Conservation (phyloP, 495 filamentous ascomycete species). For the Podospora fimiseda region DNA sequence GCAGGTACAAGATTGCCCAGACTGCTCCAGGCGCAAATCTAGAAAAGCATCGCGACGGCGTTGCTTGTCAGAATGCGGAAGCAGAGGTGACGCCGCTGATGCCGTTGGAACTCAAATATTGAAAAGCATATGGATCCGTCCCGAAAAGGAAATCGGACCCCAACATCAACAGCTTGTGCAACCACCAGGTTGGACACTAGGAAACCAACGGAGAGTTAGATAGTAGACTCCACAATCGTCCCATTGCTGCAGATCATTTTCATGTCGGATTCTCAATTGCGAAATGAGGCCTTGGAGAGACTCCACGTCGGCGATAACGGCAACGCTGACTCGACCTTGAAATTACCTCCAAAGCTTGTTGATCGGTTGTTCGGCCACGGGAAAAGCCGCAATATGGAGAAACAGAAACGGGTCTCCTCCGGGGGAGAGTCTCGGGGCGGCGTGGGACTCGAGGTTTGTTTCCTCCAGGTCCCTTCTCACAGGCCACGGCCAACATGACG, state of each 20-base stretch:
- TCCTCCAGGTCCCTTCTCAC: neutral
- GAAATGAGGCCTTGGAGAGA: too few species aligned
- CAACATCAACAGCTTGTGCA: too few species aligned
- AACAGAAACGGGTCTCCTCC: neutral
- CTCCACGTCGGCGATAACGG: neutral
- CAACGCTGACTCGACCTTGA: neutral
- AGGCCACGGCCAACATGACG: neutral
- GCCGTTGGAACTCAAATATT: neutral
- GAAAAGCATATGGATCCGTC: neutral
- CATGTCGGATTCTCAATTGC: neutral
- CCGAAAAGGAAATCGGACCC: neutral
- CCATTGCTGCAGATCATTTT: neutral
- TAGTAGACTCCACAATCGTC: too few species aligned
- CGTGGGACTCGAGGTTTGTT: neutral
- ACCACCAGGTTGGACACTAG: too few species aligned
- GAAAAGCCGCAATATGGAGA: neutral
- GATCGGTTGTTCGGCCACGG: neutral
- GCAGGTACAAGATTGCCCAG: conserved; percentile 1
- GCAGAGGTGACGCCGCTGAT: neutral
- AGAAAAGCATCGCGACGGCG: too few species aligned
- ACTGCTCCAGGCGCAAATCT: too few species aligned
- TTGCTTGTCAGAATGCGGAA: neutral
- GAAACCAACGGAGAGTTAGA: too few species aligned
- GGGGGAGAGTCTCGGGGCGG: neutral
- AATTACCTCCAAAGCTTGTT: neutral